These are phyloP conservation scores for Handroanthus guayacan DNA, from an alignment of 257 asterid genomes.

Conservation along the genomic window DNA sequence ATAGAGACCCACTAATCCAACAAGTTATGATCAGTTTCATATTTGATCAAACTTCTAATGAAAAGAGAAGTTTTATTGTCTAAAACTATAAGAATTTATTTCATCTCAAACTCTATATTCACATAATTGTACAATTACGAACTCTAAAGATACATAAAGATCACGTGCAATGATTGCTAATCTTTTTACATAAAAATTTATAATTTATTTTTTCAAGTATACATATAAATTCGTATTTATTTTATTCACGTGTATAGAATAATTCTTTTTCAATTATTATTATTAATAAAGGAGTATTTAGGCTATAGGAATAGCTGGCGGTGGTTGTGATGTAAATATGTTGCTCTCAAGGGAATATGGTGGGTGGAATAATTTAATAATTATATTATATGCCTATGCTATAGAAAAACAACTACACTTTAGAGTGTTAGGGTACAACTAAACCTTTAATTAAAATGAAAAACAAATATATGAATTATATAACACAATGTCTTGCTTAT, in stretches of 20 bases:
- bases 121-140: no score
- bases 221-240: not conserved
- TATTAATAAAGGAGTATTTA: not conserved
- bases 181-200: no score
- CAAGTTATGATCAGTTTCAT: no score
- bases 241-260: slow-evolving; percentile 1
- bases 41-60: no score
- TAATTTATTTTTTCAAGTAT: no score
- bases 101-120: no score
- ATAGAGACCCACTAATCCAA: no score
- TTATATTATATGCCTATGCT: not conserved
- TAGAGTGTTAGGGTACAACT: slow-evolving; percentile 21
- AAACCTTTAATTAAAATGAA: not conserved
- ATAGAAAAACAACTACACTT: slow-evolving; percentile 9
- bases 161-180: no score
- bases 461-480: not conserved
- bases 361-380: slow-evolving; percentile 32
- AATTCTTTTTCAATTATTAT: not conserved
- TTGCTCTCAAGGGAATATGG: slow-evolving; percentile 21
- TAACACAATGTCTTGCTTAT: not conserved
- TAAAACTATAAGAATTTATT: no score
- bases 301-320: slow-evolving; percentile 11
- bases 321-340: not conserved
- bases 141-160: no score
- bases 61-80: no score